Base-by-base conservation (phyloP, 257 asterid genomes). In the Hygrophila difformis region DNA sequence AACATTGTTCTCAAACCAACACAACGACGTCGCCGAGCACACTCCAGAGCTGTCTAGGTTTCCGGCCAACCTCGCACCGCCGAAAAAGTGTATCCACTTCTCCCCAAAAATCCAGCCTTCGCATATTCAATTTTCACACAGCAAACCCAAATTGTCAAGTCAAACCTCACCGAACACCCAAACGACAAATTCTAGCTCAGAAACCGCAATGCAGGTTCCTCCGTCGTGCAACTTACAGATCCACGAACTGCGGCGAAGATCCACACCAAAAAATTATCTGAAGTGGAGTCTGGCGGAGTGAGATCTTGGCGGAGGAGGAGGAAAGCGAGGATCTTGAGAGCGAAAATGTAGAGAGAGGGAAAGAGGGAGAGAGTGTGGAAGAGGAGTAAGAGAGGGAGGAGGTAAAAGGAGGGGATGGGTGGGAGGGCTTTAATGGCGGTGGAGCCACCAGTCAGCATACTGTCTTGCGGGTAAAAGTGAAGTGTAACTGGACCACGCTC, bases 61-160 rank as follows among this genome's bases (percentile, higher is more conserved):
- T 63, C 54, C 69, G 18, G 45, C 28, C 36, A 46, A 53, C 35
- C 61, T 49, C 42, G 9, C 39, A 16, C 50, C 63, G 13, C 61
- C 66, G 43, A 58, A 56, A 55, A 42, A 51, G 18, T 33, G 63
- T 79, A 71, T 68, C 35, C 49, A 51, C 77, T 64, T 44, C 72
- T 35, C 12, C 62, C 26, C 38, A 3, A 12, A 59, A 60, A 18
- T 17, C 36, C 34, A 16, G 38, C 43, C 31, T 37, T 61, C 60
- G 67, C 80, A 68, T 76, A 49, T 44, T n/a, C 78, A 26, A 47
- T 55, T 46, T 40, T 5, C 10, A 22, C 57, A 39, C 29, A n/a
- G 12, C 22, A n/a, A n/a, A n/a, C n/a, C n/a, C 18, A 22, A 40
- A 19, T 24, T 14, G 17, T 14, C 37, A 43, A 31, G 29, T n/a